Evolutionary conservation across 1,284 basidiomycete species (phyloP).

Genomic region (Naganishia sp.): DNA sequence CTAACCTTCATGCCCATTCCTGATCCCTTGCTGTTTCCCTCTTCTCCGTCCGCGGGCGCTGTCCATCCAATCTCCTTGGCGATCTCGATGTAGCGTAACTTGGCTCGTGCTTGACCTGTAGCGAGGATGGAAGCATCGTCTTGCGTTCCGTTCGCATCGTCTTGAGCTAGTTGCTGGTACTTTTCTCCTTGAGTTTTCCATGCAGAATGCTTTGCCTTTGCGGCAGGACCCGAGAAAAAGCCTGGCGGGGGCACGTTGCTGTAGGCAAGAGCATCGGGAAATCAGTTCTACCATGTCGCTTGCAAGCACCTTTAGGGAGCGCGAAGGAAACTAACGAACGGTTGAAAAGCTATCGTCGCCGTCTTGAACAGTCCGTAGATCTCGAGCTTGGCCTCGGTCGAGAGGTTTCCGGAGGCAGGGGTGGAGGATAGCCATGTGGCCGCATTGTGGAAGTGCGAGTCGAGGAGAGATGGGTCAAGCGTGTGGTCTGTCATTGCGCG

Average conservation of each 20-base stretch:
- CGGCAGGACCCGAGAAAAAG: conserved; percentile 31
- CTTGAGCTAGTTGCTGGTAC: background rate
- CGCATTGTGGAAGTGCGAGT: conserved; percentile 32
- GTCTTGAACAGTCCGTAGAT: conserved; percentile 34
- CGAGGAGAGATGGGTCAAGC: conserved; percentile 12
- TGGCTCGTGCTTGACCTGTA: conserved; percentile 5
- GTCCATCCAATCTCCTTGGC: conserved; percentile 27
- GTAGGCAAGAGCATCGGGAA: background rate
- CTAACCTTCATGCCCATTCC: conserved; percentile 22
- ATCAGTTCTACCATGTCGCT: background rate
- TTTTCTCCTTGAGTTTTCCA: conserved; percentile 28
- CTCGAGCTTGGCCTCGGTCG: conserved; percentile 31
- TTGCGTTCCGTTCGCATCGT: background rate
- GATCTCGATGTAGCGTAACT: conserved; percentile 29
- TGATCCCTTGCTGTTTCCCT: conserved; percentile 1
- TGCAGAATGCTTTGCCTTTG: conserved; percentile 32
- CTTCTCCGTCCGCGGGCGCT: background rate
- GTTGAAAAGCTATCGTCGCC: conserved; percentile 27
- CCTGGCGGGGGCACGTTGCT: conserved; percentile 27
- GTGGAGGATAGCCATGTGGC: conserved; percentile 27
- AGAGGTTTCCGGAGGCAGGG: conserved; percentile 28
- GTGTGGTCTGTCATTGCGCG: background rate
- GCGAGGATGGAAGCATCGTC: background rate
- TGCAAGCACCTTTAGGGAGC: background rate
- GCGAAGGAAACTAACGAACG: conserved; percentile 22